These are phyloP conservation scores for Heterobasidion occidentale DNA, from an alignment of 1,284 basidiomycete genomes.

Conservation along the genomic window DNA sequence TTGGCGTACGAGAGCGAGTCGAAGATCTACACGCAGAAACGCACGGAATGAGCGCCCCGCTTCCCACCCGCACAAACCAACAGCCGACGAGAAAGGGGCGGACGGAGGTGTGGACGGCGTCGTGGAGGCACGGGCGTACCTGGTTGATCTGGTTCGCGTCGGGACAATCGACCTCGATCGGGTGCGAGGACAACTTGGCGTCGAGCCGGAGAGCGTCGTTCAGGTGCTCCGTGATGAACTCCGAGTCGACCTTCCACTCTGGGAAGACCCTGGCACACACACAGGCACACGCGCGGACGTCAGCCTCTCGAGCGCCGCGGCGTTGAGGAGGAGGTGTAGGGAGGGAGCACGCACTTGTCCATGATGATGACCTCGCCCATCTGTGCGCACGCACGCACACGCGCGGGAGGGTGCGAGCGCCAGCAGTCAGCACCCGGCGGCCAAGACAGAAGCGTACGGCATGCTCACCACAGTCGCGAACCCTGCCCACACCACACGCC, in stretches of 20 bases:
- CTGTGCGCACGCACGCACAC: conserved; percentile 22
- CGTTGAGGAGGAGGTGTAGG: too few relatives aligned
- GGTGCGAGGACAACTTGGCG: conserved; percentile 87
- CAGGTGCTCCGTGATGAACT: conserved; percentile 59
- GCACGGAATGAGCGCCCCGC: background rate
- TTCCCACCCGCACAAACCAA: too few relatives aligned
- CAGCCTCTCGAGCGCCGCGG: too few relatives aligned
- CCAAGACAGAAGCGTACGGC: background rate
- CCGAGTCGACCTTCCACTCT: conserved; percentile 69
- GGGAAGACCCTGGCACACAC: conserved; percentile 51
- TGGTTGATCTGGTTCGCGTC: conserved; percentile 85
- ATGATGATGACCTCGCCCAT: conserved; percentile 91
- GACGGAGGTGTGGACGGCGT: too few relatives aligned
- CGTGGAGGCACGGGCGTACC: conserved; percentile 25
- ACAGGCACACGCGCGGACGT: too few relatives aligned
- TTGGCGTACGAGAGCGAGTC: conserved; percentile 84
- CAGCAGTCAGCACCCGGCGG: too few relatives aligned
- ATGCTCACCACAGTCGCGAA: conserved; percentile 73
- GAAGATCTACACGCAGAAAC: conserved; percentile 54
- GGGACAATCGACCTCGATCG: conserved; percentile 90
- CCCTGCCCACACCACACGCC: conserved; percentile 37
- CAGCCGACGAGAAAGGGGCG: background rate
- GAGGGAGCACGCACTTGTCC: conserved; percentile 34
- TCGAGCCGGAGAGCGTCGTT: conserved; percentile 74
- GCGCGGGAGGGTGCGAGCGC: too few relatives aligned